Evolutionary conservation across 2,329 filamentous ascomycete species (phyloP), one percentile per base, ranked within the genome.

Genomic region (Fusarium kyushuense): DNA sequence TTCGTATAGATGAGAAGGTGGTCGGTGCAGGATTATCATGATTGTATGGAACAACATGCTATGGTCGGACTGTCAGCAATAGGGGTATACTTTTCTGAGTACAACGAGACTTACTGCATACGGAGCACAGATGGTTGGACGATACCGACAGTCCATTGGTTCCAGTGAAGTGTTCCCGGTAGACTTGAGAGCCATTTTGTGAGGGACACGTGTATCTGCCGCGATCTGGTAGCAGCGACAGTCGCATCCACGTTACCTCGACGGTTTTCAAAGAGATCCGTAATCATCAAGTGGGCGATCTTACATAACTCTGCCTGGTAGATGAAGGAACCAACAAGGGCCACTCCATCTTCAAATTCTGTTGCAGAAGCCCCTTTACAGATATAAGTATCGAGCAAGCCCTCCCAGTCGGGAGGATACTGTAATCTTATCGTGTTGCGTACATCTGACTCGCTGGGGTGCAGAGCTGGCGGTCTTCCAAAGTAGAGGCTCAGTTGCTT

Each of bases 401-500:
- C 76, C 56, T 83, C 76, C 82, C 82, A 84, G 35, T 84, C 83
- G 2, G 81, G 78, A 1, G 83, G 83, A 55, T 84, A 85, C 11
- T 83, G 82, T 6, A 85, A 77, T 13, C 82, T 76, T 45, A 83
- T 81, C 1, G 82, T 84, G 58, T 83, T 82, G 6, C 79, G 77
- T 4, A 85, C 83, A 53, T 85, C 83, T 12, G 83, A 83, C 63
- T 83, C 82, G 54, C 81, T 78, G 1, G 83, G 83, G 54, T 85
- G 81, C 1, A 85, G 73, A 7, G 83, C 83, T 1, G 83, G 83
- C 17, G 83, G 83, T 21, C 83, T 78, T 12, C 83, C 83, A 70
- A 85, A 85, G 69, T 83, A 84, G 9, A 85, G 72, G 60, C 82
- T 84, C 11, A 85, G 75, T 63, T 85, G 82, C 72, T 84, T 85